Percentiles rank a stretch among this genome's conserved stretches.
Evolutionary conservation across 2,329 filamentous ascomycete species (phyloP).

Genomic region (Curvularia hawaiiensis): DNA sequence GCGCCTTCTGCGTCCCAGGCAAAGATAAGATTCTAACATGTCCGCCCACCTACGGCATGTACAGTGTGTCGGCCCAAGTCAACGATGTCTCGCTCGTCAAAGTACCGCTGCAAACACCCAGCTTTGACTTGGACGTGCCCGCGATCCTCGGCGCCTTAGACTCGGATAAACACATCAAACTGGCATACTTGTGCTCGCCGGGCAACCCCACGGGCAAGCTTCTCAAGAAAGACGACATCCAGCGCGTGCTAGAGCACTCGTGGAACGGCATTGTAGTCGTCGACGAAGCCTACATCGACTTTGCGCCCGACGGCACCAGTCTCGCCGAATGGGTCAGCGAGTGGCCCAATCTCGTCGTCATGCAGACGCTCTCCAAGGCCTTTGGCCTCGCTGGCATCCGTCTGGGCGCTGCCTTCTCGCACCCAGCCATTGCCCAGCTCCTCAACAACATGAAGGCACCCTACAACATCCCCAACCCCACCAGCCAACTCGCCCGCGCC

Average conservation of each 20-base stretch:
- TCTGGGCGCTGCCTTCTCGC: slow-evolving; percentile 83
- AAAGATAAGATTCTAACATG: slow-evolving; percentile 91
- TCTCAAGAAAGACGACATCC: slow-evolving; percentile 76
- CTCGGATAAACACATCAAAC: slow-evolving; percentile 71
- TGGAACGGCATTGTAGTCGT: slow-evolving; percentile 96
- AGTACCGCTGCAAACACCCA: slow-evolving; percentile 77
- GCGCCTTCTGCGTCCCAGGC: slow-evolving; percentile 89
- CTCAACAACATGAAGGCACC: slow-evolving; percentile 95
- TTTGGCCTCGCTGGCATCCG: slow-evolving; percentile 95
- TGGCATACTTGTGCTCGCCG: slow-evolving; percentile 91
- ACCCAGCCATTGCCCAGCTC: slow-evolving; percentile 73
- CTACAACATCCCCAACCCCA: slow-evolving; percentile 92
- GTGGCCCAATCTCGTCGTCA: slow-evolving; percentile 93
- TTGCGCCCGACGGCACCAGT: slow-evolving; percentile 77
- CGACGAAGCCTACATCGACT: slow-evolving; percentile 97
- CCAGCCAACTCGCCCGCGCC: slow-evolving; percentile 76
- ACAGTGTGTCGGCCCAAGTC: slow-evolving; percentile 88
- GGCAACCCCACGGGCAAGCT: slow-evolving; percentile 90
- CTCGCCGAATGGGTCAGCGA: slow-evolving; percentile 90
- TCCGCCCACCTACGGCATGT: slow-evolving; percentile 99
- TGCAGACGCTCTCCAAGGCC: slow-evolving; percentile 98
- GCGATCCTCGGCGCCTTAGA: slow-evolving; percentile 71
- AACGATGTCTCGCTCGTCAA: slow-evolving; percentile 89
- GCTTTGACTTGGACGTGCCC: slow-evolving; percentile 73
- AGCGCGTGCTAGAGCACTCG: slow-evolving; percentile 76